Evolutionary conservation across 2,329 filamentous ascomycete genomes (phyloP), one percentile per base, ranked within the genome.

Genomic region (Fusarium sp.): DNA sequence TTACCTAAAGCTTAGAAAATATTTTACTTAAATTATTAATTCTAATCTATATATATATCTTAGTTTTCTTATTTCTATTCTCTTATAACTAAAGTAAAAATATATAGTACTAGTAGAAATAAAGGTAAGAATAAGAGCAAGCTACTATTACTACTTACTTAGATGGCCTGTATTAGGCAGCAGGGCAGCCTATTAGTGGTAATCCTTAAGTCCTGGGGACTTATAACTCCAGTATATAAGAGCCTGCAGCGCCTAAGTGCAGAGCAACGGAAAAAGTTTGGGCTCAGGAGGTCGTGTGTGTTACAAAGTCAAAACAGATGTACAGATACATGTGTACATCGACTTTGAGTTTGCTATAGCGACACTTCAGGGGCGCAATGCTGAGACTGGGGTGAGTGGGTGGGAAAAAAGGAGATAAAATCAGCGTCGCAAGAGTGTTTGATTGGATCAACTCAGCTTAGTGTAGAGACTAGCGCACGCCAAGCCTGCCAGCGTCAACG

Each of bases 401-500:
- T 77, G 74, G 66, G 72, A 76, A 69, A 72, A 79, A 80, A 81
- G 77, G 80, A 83, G 82, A 84, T 81, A 83, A 81, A 84, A 81
- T 79, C 77, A 77, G 72, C 66, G 68, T 68, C 48, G 68, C 58
- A 20, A 28, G n/a, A 44, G 16, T 18, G 30, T 54, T 22, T 85
- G 81, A 86, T 86, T 86, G 83, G 84, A 71, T 67, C 64, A 38
- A 70, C 14, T 48, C 24, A 61, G 65, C 67, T 78, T 82, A 83
- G 83, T 78, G 78, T 73, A 44, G 33, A 70, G 73, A 74, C 81
- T 83, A 81, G 75, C 75, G 79, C 77, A 79, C 77, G 79, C 80
- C 80, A 80, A 81, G 78, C 78, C 79, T 80, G 76, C 79, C 79
- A 81, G 79, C 80, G 77, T 74, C 81, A 79, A 80, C 83, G 83